A percentile compares a stretch with the other conserved stretches of the same genome.
Conservation (phyloP, 306 rosid species). For the Oxytropis ochrocephala region DNA sequence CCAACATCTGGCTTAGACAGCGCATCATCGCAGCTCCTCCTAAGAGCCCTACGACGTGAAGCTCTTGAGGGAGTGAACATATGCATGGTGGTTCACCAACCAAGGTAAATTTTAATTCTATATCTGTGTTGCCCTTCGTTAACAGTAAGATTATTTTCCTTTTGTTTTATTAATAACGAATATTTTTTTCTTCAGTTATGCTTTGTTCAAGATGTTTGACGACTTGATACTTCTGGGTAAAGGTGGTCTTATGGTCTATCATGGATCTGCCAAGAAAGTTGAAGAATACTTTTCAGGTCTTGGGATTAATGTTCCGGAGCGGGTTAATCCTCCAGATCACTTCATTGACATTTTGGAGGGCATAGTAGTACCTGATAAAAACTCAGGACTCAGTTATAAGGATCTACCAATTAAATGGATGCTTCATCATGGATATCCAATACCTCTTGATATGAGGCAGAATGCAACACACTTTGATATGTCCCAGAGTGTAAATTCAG, state of each 20-base stretch:
- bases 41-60: slow-evolving; percentile 89
- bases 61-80: slow-evolving; percentile 96
- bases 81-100: slow-evolving; percentile 99
- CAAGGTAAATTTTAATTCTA: slow-evolving; percentile 52
- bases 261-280: slow-evolving; percentile 73
- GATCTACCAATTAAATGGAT: slow-evolving; percentile 91
- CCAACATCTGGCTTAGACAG: slow-evolving; percentile 99
- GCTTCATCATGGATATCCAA: slow-evolving; percentile 68
- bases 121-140: background rate
- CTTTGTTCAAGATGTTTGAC: slow-evolving; percentile 94
- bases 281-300: slow-evolving; percentile 78
- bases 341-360: slow-evolving; percentile 94
- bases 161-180: slow-evolving; percentile 17
- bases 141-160: background rate
- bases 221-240: slow-evolving; percentile 90
- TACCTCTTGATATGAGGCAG: slow-evolving; percentile 76
- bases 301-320: slow-evolving; percentile 76
- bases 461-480: slow-evolving; percentile 25
- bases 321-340: slow-evolving; percentile 90
- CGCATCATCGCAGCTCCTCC: slow-evolving; percentile 88
- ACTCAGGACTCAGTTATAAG: slow-evolving; percentile 42
- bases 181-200: slow-evolving; percentile 59
- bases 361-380: slow-evolving; percentile 42
- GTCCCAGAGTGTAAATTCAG: slow-evolving; percentile 25
- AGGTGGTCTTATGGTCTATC: slow-evolving; percentile 96